Evolutionary conservation across 352 stramenopile species (phyloP).

Genomic region (Globisporangium uncinulatum): DNA sequence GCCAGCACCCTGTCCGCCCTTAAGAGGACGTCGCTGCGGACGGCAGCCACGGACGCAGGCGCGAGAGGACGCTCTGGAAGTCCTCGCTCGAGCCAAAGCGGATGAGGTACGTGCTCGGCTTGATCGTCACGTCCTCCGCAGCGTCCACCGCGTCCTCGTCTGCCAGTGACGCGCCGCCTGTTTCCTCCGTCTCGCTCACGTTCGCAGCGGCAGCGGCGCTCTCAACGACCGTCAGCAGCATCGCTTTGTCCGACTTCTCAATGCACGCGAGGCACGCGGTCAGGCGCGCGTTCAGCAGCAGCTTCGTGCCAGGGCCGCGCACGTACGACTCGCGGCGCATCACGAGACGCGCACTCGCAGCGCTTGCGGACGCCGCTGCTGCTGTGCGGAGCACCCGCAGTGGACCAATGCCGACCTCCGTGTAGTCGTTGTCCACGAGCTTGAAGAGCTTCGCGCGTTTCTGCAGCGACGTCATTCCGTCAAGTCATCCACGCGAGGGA

Average conservation of each 20-base stretch:
- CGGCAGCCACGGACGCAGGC: slow-evolving; percentile 35
- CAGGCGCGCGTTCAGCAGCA: slow-evolving; percentile 68
- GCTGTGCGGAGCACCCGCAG: slow-evolving; percentile 64
- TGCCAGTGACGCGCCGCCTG: neutral
- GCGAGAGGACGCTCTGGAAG: slow-evolving; percentile 39
- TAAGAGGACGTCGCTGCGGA: slow-evolving; percentile 13
- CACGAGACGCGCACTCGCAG: slow-evolving; percentile 51
- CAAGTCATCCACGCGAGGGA: too few relatives aligned
- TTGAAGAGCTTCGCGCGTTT: slow-evolving; percentile 82
- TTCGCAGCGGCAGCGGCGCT: slow-evolving; percentile 17
- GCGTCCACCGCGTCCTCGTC: slow-evolving; percentile 14
- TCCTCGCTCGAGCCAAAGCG: slow-evolving; percentile 59
- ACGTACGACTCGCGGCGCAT: slow-evolving; percentile 79
- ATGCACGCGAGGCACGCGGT: slow-evolving; percentile 55
- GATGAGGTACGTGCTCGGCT: slow-evolving; percentile 65
- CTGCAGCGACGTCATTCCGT: slow-evolving; percentile 22
- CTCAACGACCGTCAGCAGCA: slow-evolving; percentile 64
- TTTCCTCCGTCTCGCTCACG: neutral
- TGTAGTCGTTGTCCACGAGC: slow-evolving; percentile 65
- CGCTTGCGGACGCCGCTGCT: slow-evolving; percentile 31
- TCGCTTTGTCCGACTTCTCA: slow-evolving; percentile 73
- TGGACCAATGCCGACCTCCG: slow-evolving; percentile 70
- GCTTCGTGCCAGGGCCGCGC: slow-evolving; percentile 63
- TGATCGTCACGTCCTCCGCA: slow-evolving; percentile 24
- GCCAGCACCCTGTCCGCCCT: too few relatives aligned